phyloP scores from a whole-genome alignment of 2,329 filamentous ascomycete genomes.

The Cyphellophora attinorum region DNA sequence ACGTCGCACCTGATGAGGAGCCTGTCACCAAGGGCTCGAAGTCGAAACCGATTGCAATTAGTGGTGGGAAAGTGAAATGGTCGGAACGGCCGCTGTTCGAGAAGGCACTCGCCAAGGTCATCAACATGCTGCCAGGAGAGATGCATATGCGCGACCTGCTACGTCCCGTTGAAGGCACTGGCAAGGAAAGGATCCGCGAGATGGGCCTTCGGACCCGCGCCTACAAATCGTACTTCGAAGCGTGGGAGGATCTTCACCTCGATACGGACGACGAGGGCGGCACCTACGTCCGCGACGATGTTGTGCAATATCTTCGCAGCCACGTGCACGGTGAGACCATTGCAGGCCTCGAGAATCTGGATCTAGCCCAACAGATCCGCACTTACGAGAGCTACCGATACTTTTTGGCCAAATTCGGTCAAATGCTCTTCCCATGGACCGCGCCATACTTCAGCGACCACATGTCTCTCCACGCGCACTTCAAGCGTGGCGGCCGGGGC shows the following conservation, averaged over 20 bases:
- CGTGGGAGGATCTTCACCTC: slow-evolving; percentile 27
- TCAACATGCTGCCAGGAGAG: slow-evolving; percentile 17
- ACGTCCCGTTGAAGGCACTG: slow-evolving; percentile 27
- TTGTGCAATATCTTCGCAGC: slow-evolving; percentile 28
- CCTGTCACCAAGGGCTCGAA: no score
- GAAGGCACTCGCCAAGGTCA: slow-evolving; percentile 14
- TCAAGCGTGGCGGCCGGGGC: slow-evolving; percentile 32
- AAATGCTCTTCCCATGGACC: slow-evolving; percentile 25
- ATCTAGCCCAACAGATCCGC: slow-evolving; percentile 26
- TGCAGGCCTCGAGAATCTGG: background rate
- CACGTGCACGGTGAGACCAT: slow-evolving; percentile 12
- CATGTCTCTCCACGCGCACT: slow-evolving; percentile 32
- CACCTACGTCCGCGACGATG: slow-evolving; percentile 30
- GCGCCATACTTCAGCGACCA: slow-evolving; percentile 35
- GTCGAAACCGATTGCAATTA: background rate
- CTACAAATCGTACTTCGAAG: slow-evolving; percentile 30
- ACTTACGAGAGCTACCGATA: slow-evolving; percentile 34
- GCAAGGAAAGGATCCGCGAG: slow-evolving; percentile 30
- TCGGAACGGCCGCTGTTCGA: slow-evolving; percentile 17
- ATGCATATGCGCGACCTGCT: slow-evolving; percentile 24
- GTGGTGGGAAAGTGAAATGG: slow-evolving; percentile 5
- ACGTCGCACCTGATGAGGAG: no score
- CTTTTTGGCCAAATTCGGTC: slow-evolving; percentile 29
- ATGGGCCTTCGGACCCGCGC: slow-evolving; percentile 30
- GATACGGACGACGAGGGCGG: slow-evolving; percentile 22